Conservation (phyloP, 2,329 filamentous ascomycete genomes). For the Penicillium corylophilum region DNA sequence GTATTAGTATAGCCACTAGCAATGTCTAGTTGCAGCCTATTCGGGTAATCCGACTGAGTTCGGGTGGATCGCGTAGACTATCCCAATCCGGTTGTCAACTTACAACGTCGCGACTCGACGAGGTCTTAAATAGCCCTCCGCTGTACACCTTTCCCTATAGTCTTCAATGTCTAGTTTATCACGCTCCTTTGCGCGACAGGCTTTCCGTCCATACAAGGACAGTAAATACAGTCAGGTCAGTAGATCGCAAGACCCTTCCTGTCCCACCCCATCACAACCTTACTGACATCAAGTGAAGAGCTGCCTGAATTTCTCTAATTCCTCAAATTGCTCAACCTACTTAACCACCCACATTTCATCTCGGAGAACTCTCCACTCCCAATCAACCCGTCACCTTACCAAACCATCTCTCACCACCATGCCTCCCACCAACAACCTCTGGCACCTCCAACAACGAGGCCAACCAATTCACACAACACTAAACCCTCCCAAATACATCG, state of each 20-base stretch:
- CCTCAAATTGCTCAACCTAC: not conserved
- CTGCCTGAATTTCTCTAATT: not conserved
- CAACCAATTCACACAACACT: not conserved
- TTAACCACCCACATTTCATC: not conserved
- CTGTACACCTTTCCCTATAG: not conserved
- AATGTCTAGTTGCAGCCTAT: not conserved
- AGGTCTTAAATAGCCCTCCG: not conserved
- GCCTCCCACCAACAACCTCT: constrained; percentile 12
- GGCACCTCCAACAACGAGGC: constrained; percentile 9
- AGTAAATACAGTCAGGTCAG: not conserved
- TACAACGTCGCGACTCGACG: not conserved
- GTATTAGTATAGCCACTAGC: not conserved
- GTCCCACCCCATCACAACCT: not conserved
- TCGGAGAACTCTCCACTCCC: not conserved
- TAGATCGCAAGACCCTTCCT: not conserved
- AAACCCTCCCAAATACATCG: constrained; percentile 20
- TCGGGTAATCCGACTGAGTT: constrained; percentile 10
- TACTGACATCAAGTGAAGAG: not conserved
- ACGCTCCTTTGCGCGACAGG: not conserved
- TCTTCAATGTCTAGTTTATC: not conserved
- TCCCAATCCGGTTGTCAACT: constrained; percentile 4
- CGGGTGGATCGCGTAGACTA: constrained; percentile 7
- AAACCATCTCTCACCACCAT: constrained; percentile 2
- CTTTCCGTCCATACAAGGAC: not conserved
- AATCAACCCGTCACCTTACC: not conserved